Evolutionary conservation across 106 monocot genomes (phyloP).

Genomic region (Posidonia australis): DNA sequence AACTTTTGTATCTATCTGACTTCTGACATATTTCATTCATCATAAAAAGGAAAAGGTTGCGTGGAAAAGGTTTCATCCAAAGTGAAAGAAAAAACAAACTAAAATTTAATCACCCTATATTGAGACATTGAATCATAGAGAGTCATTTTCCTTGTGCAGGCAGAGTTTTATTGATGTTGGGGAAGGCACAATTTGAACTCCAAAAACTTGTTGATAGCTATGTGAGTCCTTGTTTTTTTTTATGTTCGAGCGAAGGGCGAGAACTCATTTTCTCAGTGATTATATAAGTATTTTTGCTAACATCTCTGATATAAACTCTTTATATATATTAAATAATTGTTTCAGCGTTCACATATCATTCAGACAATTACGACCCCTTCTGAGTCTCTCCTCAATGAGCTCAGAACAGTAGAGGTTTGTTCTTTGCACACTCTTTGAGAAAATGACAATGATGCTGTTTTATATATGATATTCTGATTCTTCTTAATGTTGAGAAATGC

Average conservation of each 20-base stretch:
- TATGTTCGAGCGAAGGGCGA: not conserved
- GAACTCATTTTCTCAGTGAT: not conserved
- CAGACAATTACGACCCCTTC: conserved; percentile 67
- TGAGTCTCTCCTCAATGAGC: conserved; percentile 69
- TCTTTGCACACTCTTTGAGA: conserved; percentile 2
- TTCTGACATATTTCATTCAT: too few species aligned
- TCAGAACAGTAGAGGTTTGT: conserved; percentile 68
- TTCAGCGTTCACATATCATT: conserved; percentile 50
- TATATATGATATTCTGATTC: not conserved
- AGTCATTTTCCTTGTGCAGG: conserved; percentile 20
- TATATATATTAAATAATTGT: not conserved
- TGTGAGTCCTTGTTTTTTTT: conserved; percentile 29
- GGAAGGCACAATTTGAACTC: conserved; percentile 67
- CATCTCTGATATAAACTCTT: not conserved
- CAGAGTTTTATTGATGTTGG: conserved; percentile 53
- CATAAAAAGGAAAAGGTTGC: not conserved
- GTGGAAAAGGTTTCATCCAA: not conserved
- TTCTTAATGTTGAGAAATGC: too few species aligned
- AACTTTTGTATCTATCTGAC: too few species aligned
- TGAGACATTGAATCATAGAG: not conserved
- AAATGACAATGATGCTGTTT: conserved; percentile 2
- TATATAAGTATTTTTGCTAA: not conserved
- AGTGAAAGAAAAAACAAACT: not conserved
- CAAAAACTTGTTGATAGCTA: conserved; percentile 75
- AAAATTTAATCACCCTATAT: not conserved